These are phyloP conservation scores for Pestalotiopsis sp. DNA, from an alignment of 2,329 filamentous ascomycete species.

Conservation along the genomic window DNA sequence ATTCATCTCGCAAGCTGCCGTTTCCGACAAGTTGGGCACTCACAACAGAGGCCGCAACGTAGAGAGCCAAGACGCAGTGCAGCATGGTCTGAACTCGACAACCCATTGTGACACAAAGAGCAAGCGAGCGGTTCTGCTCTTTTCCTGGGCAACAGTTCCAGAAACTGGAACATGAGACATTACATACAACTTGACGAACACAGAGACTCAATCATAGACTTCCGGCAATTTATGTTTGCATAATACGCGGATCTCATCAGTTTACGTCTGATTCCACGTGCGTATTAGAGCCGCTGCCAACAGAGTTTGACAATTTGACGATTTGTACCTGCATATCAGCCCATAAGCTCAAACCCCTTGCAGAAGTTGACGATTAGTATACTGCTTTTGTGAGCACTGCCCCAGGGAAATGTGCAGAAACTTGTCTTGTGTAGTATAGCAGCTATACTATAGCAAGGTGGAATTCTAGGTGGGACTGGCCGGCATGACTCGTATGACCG, in stretches of 20 bases:
- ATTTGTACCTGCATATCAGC: not conserved
- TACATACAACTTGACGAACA: not conserved
- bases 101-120: not conserved
- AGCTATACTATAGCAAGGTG: not conserved
- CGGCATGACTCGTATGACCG: not conserved
- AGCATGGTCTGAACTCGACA: not conserved
- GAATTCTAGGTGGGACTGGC: not conserved
- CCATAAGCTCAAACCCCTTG: not conserved
- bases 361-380: not conserved
- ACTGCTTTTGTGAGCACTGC: not conserved
- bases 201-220: not conserved
- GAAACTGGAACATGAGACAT: not conserved
- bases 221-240: no score
- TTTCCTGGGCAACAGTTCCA: not conserved
- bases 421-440: not conserved
- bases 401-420: not conserved
- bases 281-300: not conserved
- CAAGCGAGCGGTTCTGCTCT: not conserved
- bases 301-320: not conserved
- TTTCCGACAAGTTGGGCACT: not conserved
- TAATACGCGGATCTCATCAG: not conserved
- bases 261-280: not conserved
- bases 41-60: not conserved
- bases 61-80: not conserved
- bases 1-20: constrained; percentile 36